A percentile compares a stretch with the other conserved stretches of the same genome.
Conservation (phyloP, 2,329 filamentous ascomycete genomes). For the Colletotrichum tropicicola region DNA sequence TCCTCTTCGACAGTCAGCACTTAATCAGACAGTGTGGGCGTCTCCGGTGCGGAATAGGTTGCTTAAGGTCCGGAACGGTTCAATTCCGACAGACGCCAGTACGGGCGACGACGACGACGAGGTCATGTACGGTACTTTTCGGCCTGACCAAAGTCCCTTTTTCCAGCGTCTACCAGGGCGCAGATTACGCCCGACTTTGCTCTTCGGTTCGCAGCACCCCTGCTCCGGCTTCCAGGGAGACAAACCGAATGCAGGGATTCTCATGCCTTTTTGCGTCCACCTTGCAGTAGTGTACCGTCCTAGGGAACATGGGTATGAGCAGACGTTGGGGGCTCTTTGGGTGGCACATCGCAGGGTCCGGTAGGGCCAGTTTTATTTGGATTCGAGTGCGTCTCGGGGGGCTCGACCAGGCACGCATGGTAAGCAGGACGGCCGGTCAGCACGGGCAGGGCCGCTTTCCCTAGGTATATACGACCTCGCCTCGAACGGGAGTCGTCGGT, state of each 20-base stretch:
- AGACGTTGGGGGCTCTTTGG: neutral
- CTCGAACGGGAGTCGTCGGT: neutral
- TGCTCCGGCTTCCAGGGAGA: slow-evolving; percentile 2
- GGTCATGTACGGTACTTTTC: neutral
- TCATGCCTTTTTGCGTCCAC: neutral
- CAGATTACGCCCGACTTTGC: slow-evolving; percentile 18
- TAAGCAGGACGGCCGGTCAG: too few species aligned
- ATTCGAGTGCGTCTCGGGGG: too few species aligned
- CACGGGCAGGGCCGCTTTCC: neutral
- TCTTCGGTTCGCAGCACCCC: slow-evolving; percentile 13
- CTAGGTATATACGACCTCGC: neutral
- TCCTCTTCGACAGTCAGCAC: neutral
- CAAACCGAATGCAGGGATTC: slow-evolving; percentile 4
- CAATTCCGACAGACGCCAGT: neutral
- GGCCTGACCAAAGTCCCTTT: slow-evolving; percentile 12
- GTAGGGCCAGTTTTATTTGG: slow-evolving; percentile 18
- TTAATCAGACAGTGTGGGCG: neutral
- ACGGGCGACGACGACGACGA: neutral
- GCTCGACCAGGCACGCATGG: too few species aligned
- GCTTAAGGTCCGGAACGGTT: neutral
- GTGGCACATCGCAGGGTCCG: slow-evolving; percentile 6
- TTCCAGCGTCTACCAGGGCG: slow-evolving; percentile 6
- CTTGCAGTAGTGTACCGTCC: slow-evolving; percentile 8
- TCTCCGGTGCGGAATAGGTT: neutral
- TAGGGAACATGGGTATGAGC: neutral